Evolutionary conservation across 2,329 filamentous ascomycete species (phyloP), one percentile per base, ranked within the genome.

Genomic region (Exophiala lecanii-corni): DNA sequence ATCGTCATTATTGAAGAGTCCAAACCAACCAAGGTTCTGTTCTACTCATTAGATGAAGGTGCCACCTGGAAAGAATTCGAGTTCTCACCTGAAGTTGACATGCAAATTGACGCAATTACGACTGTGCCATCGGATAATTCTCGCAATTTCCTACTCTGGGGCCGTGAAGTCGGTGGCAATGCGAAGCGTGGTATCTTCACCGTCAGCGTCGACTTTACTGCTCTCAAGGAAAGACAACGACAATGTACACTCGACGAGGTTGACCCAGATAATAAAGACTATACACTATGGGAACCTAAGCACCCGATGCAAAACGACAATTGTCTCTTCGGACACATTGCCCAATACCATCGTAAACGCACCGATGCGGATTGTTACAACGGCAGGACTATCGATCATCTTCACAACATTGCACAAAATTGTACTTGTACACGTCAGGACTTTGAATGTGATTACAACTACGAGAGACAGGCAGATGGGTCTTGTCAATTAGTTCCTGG

Each of bases 361-460:
- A 66, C 74, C n/a, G 79, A 82, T 12, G 73, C 75, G 15, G 69
- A 83, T 36, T 98, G 92, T 70, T 95, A 82, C 72, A 96, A 95
- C 57, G 81, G 84, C 39, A 76, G 78, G 61, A 77, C 75, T 50
- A 50, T 55, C 33, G 46, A 50, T 9, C 49, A 54, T n/a, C 73
- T 81, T 52, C 79, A 81, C 51, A 71, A 91, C 18, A 81, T 86
- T 53, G 69, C 69, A 13, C 68, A 76, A 51, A 88, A 94, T 62
- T 98, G 92, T 71, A 74, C 78, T 46, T 98, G 92, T 68, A 85
- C 80, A 6, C 76, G 88, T 39, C 76, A 79, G 45, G 92, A 98
- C 66, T 98, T 83, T 62, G 92, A 98, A 74, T 98, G 92, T 67
- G 91, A 94, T 62, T 98, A 88, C 74, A 98, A 98, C 66, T 98